Evolutionary conservation across 2,329 filamentous ascomycete genomes (phyloP).

Genomic region (Chaetomium strumarium): DNA sequence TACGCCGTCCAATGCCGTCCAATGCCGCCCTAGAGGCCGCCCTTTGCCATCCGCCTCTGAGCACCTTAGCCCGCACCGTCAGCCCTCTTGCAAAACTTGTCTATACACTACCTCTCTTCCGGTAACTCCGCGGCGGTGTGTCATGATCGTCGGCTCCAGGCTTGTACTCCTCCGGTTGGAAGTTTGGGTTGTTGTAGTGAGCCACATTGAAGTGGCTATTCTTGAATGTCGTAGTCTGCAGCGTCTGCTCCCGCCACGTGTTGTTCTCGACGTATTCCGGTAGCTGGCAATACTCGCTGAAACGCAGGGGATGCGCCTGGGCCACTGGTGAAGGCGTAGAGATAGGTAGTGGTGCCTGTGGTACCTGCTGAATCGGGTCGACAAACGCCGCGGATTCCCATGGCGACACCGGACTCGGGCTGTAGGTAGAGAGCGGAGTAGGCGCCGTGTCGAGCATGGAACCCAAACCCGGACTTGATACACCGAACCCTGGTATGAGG

Average conservation of each 20-base stretch:
- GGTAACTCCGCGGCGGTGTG: constrained; percentile 13
- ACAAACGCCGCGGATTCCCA: constrained; percentile 35
- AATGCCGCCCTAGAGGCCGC: neutral
- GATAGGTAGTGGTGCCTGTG: constrained; percentile 10
- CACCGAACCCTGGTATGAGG: constrained; percentile 42
- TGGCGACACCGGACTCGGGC: constrained; percentile 31
- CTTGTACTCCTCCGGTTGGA: constrained; percentile 50
- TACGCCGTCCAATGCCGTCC: constrained; percentile 8
- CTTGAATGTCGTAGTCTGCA: constrained; percentile 55
- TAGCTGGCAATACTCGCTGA: constrained; percentile 50
- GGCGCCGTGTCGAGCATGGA: constrained; percentile 17
- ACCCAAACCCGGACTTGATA: constrained; percentile 19
- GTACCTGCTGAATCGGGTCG: constrained; percentile 24
- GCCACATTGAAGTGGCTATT: constrained; percentile 62
- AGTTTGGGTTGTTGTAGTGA: constrained; percentile 60
- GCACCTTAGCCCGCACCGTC: constrained; percentile 16
- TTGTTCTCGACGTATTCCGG: constrained; percentile 32
- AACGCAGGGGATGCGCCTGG: constrained; percentile 39
- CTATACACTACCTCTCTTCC: constrained; percentile 24
- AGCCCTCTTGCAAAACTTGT: constrained; percentile 12
- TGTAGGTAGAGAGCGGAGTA: constrained; percentile 27
- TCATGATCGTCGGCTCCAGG: constrained; percentile 36
- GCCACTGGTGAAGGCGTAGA: constrained; percentile 21
- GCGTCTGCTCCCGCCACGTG: constrained; percentile 38
- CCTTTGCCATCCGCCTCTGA: neutral